Evolutionary conservation across 495 filamentous ascomycete species (phyloP).

Genomic region (Amphirosellinia nigrospora): DNA sequence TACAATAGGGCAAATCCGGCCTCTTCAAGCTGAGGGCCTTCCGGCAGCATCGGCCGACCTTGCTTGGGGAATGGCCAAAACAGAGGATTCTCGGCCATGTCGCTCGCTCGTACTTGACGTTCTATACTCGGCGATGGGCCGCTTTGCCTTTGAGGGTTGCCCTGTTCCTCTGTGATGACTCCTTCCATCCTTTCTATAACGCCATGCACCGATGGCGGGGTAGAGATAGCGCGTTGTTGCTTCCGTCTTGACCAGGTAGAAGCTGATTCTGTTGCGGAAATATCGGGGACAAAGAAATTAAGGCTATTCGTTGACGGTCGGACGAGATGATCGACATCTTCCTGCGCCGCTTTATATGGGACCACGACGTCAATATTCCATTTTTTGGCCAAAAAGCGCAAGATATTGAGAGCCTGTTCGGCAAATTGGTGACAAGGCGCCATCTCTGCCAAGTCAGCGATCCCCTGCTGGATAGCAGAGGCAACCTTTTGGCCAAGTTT

Average conservation of each 20-base stretch:
- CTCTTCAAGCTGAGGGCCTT: slow-evolving; percentile 48
- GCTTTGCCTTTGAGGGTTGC: slow-evolving; percentile 29
- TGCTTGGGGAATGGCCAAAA: slow-evolving; percentile 65
- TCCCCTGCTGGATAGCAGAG: slow-evolving; percentile 49
- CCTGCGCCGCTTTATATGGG: slow-evolving; percentile 23
- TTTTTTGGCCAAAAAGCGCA: slow-evolving; percentile 59
- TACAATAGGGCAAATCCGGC: slow-evolving; percentile 54
- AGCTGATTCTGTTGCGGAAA: slow-evolving; percentile 49
- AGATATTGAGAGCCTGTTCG: slow-evolving; percentile 62
- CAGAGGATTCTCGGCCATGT: slow-evolving; percentile 49
- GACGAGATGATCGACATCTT: slow-evolving; percentile 38
- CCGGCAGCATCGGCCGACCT: slow-evolving; percentile 56
- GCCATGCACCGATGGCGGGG: slow-evolving; percentile 10
- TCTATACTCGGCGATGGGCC: slow-evolving; percentile 18
- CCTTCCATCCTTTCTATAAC: slow-evolving; percentile 37
- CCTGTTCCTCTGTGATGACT: slow-evolving; percentile 24
- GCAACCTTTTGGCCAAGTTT: slow-evolving; percentile 40
- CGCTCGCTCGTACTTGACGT: not conserved
- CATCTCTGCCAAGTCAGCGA: slow-evolving; percentile 62
- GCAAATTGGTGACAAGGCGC: slow-evolving; percentile 65
- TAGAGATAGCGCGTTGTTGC: slow-evolving; percentile 19
- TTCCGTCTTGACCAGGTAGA: slow-evolving; percentile 40
- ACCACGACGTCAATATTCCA: slow-evolving; percentile 62
- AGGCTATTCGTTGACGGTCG: slow-evolving; percentile 50
- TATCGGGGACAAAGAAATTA: slow-evolving; percentile 59